phyloP scores from a whole-genome alignment of 2,329 filamentous ascomycete species.

The Fusarium dlaminii region DNA sequence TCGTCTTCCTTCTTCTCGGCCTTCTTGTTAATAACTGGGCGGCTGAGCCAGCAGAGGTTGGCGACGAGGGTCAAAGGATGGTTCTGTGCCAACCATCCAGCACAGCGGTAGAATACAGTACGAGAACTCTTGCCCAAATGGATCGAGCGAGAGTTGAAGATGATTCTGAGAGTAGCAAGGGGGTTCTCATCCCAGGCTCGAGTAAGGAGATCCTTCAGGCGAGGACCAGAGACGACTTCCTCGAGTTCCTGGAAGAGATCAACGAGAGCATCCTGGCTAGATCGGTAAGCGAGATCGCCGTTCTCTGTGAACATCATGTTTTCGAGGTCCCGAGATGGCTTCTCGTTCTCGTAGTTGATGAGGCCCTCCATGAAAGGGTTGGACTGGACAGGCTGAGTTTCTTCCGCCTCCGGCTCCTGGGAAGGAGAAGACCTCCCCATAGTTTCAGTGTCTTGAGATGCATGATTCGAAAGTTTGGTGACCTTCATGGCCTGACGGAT shows the following conservation, averaged over 20 bases:
- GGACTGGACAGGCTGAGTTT: neutral
- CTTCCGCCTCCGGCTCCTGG: neutral
- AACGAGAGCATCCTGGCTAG: constrained; percentile 57
- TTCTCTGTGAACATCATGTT: constrained; percentile 65
- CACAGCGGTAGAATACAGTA: constrained; percentile 59
- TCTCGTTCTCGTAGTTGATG: constrained; percentile 27
- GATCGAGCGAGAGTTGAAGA: constrained; percentile 70
- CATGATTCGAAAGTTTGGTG: constrained; percentile 15
- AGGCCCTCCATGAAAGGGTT: constrained; percentile 51
- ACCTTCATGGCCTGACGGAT: constrained; percentile 29
- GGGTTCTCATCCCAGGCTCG: constrained; percentile 60
- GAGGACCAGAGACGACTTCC: constrained; percentile 48
- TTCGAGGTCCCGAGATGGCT: constrained; percentile 36
- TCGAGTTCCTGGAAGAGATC: constrained; percentile 65
- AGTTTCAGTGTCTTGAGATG: neutral
- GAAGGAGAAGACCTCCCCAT: neutral
- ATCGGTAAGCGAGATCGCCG: constrained; percentile 57
- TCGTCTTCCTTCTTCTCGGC: constrained; percentile 50
- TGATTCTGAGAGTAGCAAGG: constrained; percentile 63
- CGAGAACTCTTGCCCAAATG: constrained; percentile 65
- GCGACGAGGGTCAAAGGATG: constrained; percentile 64
- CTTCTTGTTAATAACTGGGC: constrained; percentile 66
- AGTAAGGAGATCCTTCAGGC: constrained; percentile 55
- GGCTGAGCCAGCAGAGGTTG: constrained; percentile 65
- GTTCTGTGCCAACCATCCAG: constrained; percentile 64